Evolutionary conservation across 495 filamentous ascomycete species (phyloP), one percentile per base, ranked within the genome.

Genomic region (Neurospora sp.): DNA sequence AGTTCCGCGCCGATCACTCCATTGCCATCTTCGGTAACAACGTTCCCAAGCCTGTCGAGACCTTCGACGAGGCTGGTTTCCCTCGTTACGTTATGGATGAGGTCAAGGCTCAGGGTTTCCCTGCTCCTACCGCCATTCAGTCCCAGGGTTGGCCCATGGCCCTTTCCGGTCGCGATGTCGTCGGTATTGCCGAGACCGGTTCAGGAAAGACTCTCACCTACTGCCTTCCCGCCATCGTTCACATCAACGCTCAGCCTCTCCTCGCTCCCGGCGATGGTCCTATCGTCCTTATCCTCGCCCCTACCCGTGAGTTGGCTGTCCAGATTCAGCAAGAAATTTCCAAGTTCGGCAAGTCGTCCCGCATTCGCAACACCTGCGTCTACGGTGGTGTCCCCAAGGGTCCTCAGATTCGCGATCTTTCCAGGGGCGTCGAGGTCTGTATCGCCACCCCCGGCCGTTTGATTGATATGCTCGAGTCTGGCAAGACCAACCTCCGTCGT

Each of bases 81-180:
- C 96, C 96, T 37, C 88, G 89, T 73, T 99, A 99, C 81, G 96
- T 99, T 61, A 93, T 99, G 90, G 93, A 91, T 79, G 96, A 99
- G 82, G 96, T 99, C 78, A 98, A 98, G 88, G 92, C 94, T 68
- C 94, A 98, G 84, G 96, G 96, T 35, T 99, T 99, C 82, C 85
- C 90, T 68, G 89, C 90, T 66, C 96, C 96, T 40, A 98, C 96
- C 61, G 89, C 96, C 70, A 99, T 99, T 79, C 96, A 99, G 84
- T 94, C 96, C 71, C 96, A 98, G 82, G 96, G 96, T 76, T 99
- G 96, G 96, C 96, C 96, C 69, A 98, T 98, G 96, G 94, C 96
- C 80, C 90, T 99, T 68, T 96, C 95, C 61, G 96, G 96, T 83
- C 95, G 96, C 76, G 96, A 99, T 81, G 96, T 98, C 72, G 96